Evolutionary conservation across 805 yeast species (phyloP), one percentile per base, ranked within the genome.

Genomic region (Monosporozyma servazzii): DNA sequence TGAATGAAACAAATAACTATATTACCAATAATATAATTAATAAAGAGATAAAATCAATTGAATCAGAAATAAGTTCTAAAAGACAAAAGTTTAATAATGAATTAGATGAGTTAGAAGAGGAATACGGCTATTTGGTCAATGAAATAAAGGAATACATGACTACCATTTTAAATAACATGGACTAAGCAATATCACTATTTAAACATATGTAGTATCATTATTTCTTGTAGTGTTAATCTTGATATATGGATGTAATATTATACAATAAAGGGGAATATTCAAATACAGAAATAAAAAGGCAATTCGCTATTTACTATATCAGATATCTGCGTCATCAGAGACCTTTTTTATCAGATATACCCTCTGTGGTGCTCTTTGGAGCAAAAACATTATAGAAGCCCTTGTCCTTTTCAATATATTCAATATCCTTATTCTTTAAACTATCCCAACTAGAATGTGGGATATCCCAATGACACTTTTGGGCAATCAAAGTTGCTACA

Each of bases 401-500:
- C 48, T 59, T 61, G 30, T 67, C 70, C 17, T 48, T 43, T 36
- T 62, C 66, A 10, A 48, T 57, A 48, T 54, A 53, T 13, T 53
- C 51, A 36, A 61, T 58, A 7, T 56, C 53, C 30, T 53, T 58
- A 13, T 55, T 50, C 53, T 69, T 53, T 40, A 66, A 47, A 39
- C 64, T 57, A 5, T 69, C 64, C 63, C 76, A 76, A 59, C 75
- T 74, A n/a, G 71, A 63, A 60, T 84, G 88, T 1, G 78, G 71
- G 44, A 86, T 73, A 4, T 71, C 68, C 90, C 90, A 84, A 5
- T 74, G 74, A 41, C 85, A 67, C 52, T 73, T 72, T 27, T 77
- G 75, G 43, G 81, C 72, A 1, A 89, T 70, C 63, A 79, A 79
- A 27, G 84, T 77, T 5, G 87, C 88, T 6, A 79, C 87, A 57